These are phyloP conservation scores for Batkoa obscura DNA, from an alignment of 371 early-diverging fungal species.

Conservation along the genomic window DNA sequence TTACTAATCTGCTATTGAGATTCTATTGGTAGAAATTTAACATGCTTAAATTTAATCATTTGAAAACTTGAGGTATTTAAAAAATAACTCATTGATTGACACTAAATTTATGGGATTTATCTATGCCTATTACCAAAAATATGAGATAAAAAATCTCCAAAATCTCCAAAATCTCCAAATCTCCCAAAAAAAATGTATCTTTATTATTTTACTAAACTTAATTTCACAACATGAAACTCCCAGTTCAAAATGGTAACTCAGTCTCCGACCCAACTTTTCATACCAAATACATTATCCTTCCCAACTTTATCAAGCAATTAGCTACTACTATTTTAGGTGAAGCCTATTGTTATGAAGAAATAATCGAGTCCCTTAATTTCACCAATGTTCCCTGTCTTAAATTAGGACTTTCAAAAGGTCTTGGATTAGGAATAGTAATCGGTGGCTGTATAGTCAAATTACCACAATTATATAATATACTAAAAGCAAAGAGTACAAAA, in stretches of 20 bases:
- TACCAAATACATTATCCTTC: neutral
- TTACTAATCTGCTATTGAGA: no score
- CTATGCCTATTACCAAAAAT: no score
- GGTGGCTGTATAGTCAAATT: constrained; percentile 83
- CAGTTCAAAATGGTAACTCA: neutral
- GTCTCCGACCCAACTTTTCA: neutral
- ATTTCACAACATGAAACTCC: neutral
- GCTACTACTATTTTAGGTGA: neutral
- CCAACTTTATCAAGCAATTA: neutral
- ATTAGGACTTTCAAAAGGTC: constrained; percentile 67
- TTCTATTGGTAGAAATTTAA: no score
- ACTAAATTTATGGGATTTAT: no score
- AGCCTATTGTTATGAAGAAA: constrained; percentile 29
- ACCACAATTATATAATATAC: constrained; percentile 85
- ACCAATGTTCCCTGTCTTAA: constrained; percentile 53
- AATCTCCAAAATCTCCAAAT: neutral
- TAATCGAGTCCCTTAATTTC: constrained; percentile 42
- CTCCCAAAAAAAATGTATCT: neutral
- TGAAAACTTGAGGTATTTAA: no score
- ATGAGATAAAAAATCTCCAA: neutral
- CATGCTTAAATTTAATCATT: no score
- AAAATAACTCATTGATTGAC: no score
- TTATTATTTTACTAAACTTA: neutral
- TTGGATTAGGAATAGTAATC: constrained; percentile 78
- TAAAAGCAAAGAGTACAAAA: constrained; percentile 37